Conservation (phyloP, 116 monocot genomes). For the Posidonia oceanica region DNA sequence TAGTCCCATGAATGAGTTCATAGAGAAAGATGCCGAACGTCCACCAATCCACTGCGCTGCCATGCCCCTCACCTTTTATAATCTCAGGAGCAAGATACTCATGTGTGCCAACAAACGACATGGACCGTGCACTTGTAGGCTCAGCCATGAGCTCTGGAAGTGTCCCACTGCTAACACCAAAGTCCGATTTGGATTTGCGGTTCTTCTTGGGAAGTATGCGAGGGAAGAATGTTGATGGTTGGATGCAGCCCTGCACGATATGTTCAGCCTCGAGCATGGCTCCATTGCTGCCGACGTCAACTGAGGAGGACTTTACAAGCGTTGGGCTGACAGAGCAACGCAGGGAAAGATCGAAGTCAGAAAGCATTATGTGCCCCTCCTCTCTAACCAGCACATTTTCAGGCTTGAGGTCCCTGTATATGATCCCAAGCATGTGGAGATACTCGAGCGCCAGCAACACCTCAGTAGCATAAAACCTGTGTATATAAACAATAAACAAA, state of each 20-base stretch:
- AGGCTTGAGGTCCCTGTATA: slow-evolving; percentile 57
- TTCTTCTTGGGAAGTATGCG: slow-evolving; percentile 36
- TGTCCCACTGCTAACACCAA: slow-evolving; percentile 13
- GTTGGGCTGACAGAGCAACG: slow-evolving; percentile 49
- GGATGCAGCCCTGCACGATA: slow-evolving; percentile 35
- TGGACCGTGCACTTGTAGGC: slow-evolving; percentile 33
- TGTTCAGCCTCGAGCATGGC: slow-evolving; percentile 14
- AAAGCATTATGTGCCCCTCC: slow-evolving; percentile 90
- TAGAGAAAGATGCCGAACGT: slow-evolving; percentile 46
- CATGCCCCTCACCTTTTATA: slow-evolving; percentile 42
- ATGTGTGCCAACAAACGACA: slow-evolving; percentile 51
- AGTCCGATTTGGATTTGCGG: slow-evolving; percentile 37
- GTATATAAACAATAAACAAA: not conserved
- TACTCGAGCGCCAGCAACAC: slow-evolving; percentile 54
- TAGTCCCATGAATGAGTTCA: slow-evolving; percentile 33
- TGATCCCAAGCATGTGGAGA: slow-evolving; percentile 57
- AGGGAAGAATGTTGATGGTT: slow-evolving; percentile 39
- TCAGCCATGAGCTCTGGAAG: slow-evolving; percentile 39
- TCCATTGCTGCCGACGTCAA: slow-evolving; percentile 1
- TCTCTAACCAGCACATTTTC: slow-evolving; percentile 57
- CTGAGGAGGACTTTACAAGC: slow-evolving; percentile 39
- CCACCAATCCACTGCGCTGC: slow-evolving; percentile 58
- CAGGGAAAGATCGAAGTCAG: slow-evolving; percentile 87
- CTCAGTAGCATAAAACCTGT: slow-evolving; percentile 52
- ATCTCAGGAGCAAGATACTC: slow-evolving; percentile 56